These are phyloP conservation scores for Wickerhamomyces xylosicus DNA, from an alignment of 805 yeast genomes.

Conservation along the genomic window DNA sequence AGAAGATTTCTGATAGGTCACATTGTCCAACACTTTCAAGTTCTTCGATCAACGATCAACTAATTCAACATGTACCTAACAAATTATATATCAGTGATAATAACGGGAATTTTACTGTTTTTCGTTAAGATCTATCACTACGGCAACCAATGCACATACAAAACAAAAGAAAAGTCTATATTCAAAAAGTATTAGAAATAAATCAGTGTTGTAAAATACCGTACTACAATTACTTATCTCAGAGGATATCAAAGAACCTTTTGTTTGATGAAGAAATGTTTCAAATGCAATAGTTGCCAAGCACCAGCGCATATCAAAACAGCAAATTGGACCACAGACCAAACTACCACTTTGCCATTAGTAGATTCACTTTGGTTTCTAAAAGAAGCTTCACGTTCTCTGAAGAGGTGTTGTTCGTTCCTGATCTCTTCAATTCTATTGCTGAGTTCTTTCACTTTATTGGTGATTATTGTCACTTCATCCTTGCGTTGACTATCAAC, in stretches of 20 bases:
- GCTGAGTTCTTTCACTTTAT: conserved; percentile 45
- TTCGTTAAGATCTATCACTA: too few species aligned
- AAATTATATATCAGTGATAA: too few species aligned
- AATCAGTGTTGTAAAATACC: too few species aligned
- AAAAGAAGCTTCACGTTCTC: conserved; percentile 61
- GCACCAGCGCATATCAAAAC: conserved; percentile 61
- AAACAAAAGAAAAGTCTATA: too few species aligned
- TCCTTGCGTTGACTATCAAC: conserved; percentile 54
- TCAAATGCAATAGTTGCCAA: conserved; percentile 70
- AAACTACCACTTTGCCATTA: conserved; percentile 58
- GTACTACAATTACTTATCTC: too few species aligned
- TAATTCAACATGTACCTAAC: too few species aligned
- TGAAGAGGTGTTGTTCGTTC: conserved; percentile 53
- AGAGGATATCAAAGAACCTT: conserved; percentile 45
- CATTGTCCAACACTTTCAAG: too few species aligned
- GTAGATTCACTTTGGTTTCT: conserved; percentile 71
- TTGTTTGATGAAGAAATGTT: conserved; percentile 77
- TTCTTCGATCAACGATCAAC: too few species aligned
- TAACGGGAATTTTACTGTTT: too few species aligned
- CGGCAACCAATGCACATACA: too few species aligned
- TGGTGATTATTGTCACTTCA: conserved; percentile 40
- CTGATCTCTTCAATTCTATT: conserved; percentile 47
- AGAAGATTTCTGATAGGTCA: too few species aligned
- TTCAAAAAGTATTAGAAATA: too few species aligned
- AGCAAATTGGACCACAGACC: conserved; percentile 65